Evolutionary conservation across 106 monocot genomes (phyloP).

Genomic region (Agapanthus africanus): DNA sequence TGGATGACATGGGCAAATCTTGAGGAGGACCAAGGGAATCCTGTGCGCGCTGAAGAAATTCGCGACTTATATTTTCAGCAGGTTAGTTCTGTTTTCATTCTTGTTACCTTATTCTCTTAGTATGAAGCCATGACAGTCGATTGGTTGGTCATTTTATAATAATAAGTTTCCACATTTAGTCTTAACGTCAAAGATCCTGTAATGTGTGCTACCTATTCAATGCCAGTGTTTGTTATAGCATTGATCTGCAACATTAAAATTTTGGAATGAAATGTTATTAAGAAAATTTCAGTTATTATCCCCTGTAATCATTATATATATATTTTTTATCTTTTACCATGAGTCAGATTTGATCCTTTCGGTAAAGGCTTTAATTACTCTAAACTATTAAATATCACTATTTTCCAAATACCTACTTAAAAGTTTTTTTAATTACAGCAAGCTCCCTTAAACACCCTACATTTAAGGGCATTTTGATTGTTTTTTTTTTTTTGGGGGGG

Average conservation of each 20-base stretch:
- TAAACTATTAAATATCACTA: no score
- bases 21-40: conserved; percentile 86
- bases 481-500: no score
- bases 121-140: background rate
- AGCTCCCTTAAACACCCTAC: no score
- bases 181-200: background rate
- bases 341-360: background rate
- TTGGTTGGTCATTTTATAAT: background rate
- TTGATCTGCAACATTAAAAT: background rate
- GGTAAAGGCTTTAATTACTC: no score
- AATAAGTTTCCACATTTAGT: background rate
- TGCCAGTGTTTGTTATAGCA: background rate
- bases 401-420: no score
- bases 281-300: background rate
- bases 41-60: conserved; percentile 88
- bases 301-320: background rate
- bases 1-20: conserved; percentile 99
- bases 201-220: background rate
- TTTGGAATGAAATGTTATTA: background rate
- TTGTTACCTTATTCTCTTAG: background rate
- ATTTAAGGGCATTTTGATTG: no score
- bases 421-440: no score
- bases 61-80: conserved; percentile 86
- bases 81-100: conserved; percentile 26
- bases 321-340: background rate